phyloP scores from a whole-genome alignment of 2,329 filamentous ascomycete genomes.

The Fusarium haematococcum region DNA sequence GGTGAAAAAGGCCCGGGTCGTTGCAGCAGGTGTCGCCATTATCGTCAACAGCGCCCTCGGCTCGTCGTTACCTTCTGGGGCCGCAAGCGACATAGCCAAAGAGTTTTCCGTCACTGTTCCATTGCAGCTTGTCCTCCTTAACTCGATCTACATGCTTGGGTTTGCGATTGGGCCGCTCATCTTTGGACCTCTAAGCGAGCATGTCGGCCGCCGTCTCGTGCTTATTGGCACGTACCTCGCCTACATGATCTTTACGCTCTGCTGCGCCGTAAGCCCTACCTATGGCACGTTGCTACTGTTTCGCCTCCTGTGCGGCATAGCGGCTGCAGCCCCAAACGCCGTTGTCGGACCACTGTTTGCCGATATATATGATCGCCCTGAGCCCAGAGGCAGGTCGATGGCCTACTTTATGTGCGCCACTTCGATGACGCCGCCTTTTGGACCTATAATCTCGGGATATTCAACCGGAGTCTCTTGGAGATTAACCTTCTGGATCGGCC shows the following conservation, averaged over 20 bases:
- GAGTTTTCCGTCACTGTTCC: neutral
- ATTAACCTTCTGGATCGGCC: constrained; percentile 55
- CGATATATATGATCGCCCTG: constrained; percentile 55
- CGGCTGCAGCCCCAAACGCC: constrained; percentile 55
- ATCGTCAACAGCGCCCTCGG: neutral
- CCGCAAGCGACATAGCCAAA: neutral
- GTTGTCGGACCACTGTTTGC: constrained; percentile 58
- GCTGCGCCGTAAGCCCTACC: constrained; percentile 55
- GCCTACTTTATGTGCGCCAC: constrained; percentile 52
- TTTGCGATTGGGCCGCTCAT: constrained; percentile 51
- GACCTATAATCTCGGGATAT: constrained; percentile 58
- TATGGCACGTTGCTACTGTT: constrained; percentile 58
- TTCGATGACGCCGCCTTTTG: constrained; percentile 54
- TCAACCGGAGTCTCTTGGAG: constrained; percentile 55
- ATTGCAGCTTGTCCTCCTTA: neutral
- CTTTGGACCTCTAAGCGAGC: constrained; percentile 57
- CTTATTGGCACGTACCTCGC: constrained; percentile 62
- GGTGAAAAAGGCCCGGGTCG: neutral
- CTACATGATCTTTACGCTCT: constrained; percentile 54
- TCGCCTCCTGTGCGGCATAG: constrained; percentile 54
- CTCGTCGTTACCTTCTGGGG: neutral
- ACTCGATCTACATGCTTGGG: neutral
- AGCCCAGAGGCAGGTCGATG: constrained; percentile 48
- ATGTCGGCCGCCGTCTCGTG: constrained; percentile 52
- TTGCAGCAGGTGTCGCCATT: neutral